Evolutionary conservation across 2,329 filamentous ascomycete species (phyloP), one percentile per base, ranked within the genome.

Genomic region (Penicillium sp.): DNA sequence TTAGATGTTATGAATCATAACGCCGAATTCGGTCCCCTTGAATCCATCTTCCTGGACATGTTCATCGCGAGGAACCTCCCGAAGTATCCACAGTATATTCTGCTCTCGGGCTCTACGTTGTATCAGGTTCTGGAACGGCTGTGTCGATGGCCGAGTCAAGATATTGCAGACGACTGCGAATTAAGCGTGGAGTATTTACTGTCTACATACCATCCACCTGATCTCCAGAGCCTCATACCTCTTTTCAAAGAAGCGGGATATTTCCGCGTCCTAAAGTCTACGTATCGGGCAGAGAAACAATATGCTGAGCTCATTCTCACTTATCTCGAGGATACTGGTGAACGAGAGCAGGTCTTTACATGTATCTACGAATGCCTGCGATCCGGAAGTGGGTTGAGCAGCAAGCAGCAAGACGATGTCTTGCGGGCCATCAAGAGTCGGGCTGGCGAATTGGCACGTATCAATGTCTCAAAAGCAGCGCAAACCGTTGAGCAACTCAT

Each of bases 21-120:
- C 11, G 77, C 84, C 0, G 78, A 81, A 47, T 97, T 96, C 71
- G 83, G 85, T 0, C 74, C 86, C 0, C 84, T 89, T 59, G 91
- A 97, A 67, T 92, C 89, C 12, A 90, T 99, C 56, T 99, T 96
- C 71, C 82, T 99, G 46, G 91, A 99, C 73, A 99, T 99, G 91
- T 99, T 99, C 68, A 89, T 99, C 68, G 93, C 94, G 18, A 86
- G 94, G 56, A 99, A 96, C 68, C 77, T 99, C 50, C 90, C 95
- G 3, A 99, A 99, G 71, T 99, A 96, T 67, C 91, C 92, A 1
- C 93, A 97, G 69, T 97, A 97, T 66, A 86, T 99, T 51, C 82
- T 97, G 11, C 84, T 99, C 47, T 89, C 93, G 0, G 94, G 92
- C 18, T 91, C 90, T 2, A 88, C 89, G 1, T 79, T 99, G 0